Conservation (phyloP, 106 monocot genomes). For the Phalaenopsis aphrodite region DNA sequence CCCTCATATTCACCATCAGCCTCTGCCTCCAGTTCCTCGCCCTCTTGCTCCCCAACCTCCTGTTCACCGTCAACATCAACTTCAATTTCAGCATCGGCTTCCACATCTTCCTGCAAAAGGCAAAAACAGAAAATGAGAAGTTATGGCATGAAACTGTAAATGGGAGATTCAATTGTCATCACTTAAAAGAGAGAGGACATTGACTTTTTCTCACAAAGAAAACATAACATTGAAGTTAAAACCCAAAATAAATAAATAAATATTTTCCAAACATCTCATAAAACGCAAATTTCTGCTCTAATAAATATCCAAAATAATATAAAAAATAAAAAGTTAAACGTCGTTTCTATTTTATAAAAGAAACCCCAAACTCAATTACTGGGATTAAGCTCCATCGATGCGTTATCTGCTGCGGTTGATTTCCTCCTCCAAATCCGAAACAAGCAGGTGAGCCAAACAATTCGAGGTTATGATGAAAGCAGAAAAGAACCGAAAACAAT, state of each 20-base stretch:
- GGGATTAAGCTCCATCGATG: not conserved
- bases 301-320: not conserved
- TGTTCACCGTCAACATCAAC: constrained; percentile 3
- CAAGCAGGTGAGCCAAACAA: not conserved
- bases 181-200: not conserved
- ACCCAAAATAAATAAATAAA: not conserved
- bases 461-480: not conserved
- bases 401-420: not conserved
- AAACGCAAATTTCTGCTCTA: not conserved
- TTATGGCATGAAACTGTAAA: not conserved
- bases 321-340: not conserved
- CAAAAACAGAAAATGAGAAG: not conserved
- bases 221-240: not conserved
- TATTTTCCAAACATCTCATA: not conserved
- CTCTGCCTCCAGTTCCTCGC: constrained; percentile 25
- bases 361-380: not conserved
- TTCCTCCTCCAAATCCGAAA: not conserved
- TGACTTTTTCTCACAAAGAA: not conserved
- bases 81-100: constrained; percentile 5
- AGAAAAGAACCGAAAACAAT: not conserved
- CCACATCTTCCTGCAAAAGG: not conserved
- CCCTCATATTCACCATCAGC: constrained; percentile 47
- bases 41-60: not conserved
- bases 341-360: not conserved
- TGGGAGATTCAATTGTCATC: not conserved